Evolutionary conservation across 495 filamentous ascomycete species (phyloP).

Genomic region (Penicillium nucicola): DNA sequence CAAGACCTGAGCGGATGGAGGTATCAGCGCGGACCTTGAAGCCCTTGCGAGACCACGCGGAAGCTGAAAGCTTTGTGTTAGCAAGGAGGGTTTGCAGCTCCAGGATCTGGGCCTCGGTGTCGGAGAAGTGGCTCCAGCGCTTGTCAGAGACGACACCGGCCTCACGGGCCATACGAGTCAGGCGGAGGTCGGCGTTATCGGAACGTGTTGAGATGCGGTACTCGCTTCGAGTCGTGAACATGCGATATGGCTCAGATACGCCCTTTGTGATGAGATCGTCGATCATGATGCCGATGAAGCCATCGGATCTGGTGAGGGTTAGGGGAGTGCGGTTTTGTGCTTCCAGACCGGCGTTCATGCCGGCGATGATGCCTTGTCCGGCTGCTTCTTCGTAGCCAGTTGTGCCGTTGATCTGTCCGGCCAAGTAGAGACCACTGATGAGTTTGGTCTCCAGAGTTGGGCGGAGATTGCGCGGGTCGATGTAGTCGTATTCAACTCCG

Average conservation of each 20-base stretch:
- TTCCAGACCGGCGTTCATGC: conserved; percentile 85
- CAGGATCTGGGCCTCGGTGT: conserved; percentile 58
- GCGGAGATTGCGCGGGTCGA: conserved; percentile 84
- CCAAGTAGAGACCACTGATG: conserved; percentile 85
- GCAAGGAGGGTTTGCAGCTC: conserved; percentile 61
- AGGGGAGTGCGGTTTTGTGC: conserved; percentile 62
- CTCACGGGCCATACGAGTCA: conserved; percentile 73
- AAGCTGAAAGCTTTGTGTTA: conserved; percentile 49
- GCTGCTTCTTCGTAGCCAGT: conserved; percentile 98
- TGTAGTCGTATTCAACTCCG: conserved; percentile 98
- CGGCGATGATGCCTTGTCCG: conserved; percentile 88
- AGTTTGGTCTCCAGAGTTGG: conserved; percentile 91
- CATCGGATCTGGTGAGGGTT: conserved; percentile 75
- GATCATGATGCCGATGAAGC: conserved; percentile 98
- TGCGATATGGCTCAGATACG: conserved; percentile 93
- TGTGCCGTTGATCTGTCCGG: conserved; percentile 97
- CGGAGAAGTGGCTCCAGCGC: conserved; percentile 70
- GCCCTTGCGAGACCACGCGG: conserved; percentile 66
- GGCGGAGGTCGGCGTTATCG: conserved; percentile 88
- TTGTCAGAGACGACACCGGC: conserved; percentile 76
- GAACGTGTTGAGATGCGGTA: conserved; percentile 88
- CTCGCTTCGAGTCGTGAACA: conserved; percentile 96
- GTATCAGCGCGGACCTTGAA: conserved; percentile 62
- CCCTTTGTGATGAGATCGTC: conserved; percentile 98
- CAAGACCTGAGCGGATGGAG: conserved; percentile 62